Evolutionary conservation across 192 early-diverging fungal species (phyloP).

Genomic region (Dissophora globulifera): DNA sequence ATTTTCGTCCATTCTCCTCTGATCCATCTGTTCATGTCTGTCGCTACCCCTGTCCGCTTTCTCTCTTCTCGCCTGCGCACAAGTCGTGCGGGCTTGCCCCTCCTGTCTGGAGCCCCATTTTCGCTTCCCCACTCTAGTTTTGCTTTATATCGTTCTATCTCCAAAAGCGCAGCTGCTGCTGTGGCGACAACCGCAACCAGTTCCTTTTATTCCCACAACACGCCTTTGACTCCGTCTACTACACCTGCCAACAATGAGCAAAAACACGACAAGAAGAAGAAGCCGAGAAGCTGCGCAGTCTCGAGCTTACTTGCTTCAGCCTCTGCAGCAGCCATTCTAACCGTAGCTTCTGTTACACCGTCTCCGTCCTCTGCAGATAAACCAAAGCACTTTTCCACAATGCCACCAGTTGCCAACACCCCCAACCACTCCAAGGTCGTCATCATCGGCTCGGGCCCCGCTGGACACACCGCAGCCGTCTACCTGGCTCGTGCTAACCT

Average conservation of each 20-base stretch:
- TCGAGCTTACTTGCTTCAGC: constrained; percentile 17
- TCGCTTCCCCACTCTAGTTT: no score
- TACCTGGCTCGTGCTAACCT: constrained; percentile 96
- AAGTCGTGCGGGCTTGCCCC: background rate
- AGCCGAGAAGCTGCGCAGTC: background rate
- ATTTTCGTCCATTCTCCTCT: no score
- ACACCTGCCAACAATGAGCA: background rate
- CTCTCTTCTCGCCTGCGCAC: constrained; percentile 2
- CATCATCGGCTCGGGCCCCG: constrained; percentile 94
- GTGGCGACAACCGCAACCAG: background rate
- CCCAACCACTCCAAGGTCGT: constrained; percentile 64
- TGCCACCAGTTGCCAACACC: constrained; percentile 39
- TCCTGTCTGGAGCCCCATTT: no score
- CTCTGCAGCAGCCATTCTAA: constrained; percentile 51
- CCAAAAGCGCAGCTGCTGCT: constrained; percentile 32
- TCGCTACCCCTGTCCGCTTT: background rate
- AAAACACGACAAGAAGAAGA: constrained; percentile 7
- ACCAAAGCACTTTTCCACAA: constrained; percentile 20
- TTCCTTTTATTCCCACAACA: no score
- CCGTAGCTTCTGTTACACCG: constrained; percentile 22
- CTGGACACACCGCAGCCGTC: constrained; percentile 97
- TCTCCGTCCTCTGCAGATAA: constrained; percentile 11
- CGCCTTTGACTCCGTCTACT: no score
- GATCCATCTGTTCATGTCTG: constrained; percentile 5
- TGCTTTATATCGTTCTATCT: constrained; percentile 10